phyloP scores from a whole-genome alignment of 768 basidiomycete genomes.

The Leccinum rimulosum region DNA sequence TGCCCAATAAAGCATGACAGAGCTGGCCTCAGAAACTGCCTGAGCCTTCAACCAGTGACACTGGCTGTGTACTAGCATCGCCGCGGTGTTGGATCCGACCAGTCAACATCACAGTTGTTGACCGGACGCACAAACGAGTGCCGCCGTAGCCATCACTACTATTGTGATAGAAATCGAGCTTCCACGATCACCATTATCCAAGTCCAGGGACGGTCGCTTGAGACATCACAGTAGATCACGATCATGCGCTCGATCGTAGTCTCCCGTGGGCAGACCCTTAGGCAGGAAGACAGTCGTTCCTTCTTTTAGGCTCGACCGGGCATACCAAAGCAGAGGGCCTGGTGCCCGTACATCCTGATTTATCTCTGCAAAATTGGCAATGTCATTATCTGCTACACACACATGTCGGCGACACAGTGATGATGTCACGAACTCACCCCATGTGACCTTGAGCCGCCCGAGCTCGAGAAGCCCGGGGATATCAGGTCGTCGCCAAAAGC shows the following conservation, averaged over 20 bases:
- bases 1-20: not conserved
- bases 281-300: too few relatives aligned
- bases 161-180: not conserved
- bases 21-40: not conserved
- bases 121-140: not conserved
- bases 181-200: not conserved
- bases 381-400: not conserved
- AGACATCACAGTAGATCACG: not conserved
- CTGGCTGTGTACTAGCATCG: not conserved
- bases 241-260: not conserved
- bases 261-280: too few relatives aligned
- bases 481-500: not conserved
- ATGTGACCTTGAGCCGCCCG: not conserved
- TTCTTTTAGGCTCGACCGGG: not conserved
- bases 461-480: not conserved
- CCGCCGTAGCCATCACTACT: not conserved
- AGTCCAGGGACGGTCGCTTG: not conserved
- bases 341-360: not conserved
- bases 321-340: not conserved
- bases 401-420: not conserved
- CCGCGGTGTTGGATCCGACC: not conserved
- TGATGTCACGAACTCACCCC: not conserved
- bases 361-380: not conserved
- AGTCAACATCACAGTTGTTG: too few relatives aligned
- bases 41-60: too few relatives aligned